phyloP scores from a whole-genome alignment of 805 yeast species.

The Sungouiozyma intestinalis region DNA sequence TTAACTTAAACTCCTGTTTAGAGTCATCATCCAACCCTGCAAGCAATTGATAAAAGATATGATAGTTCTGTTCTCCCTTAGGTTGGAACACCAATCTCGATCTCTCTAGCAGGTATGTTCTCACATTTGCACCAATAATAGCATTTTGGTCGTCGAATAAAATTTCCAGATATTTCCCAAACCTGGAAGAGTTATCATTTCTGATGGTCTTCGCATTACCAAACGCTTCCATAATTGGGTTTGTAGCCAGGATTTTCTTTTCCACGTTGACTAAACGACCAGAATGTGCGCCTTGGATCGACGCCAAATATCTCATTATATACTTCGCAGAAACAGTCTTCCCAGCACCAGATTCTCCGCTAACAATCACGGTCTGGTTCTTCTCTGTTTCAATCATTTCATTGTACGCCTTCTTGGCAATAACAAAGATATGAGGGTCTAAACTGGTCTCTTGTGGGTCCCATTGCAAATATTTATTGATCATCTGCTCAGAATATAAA shows the following conservation, averaged over 20 bases:
- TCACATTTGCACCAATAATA: conserved; percentile 87
- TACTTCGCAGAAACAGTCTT: conserved; percentile 96
- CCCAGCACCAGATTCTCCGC: conserved; percentile 99
- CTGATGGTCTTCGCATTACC: conserved; percentile 93
- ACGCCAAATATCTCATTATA: conserved; percentile 95
- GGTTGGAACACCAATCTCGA: conserved; percentile 94
- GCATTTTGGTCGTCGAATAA: conserved; percentile 65
- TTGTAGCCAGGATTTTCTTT: conserved; percentile 89
- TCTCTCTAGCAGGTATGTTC: conserved; percentile 87
- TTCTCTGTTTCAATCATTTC: conserved; percentile 78
- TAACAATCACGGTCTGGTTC: conserved; percentile 92
- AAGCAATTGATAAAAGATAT: conserved; percentile 82
- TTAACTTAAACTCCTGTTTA: conserved; percentile 49
- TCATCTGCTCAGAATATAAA: conserved; percentile 79
- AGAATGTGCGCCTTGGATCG: conserved; percentile 53
- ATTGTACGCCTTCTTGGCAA: conserved; percentile 94
- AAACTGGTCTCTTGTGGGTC: conserved; percentile 69
- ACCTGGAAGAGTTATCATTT: conserved; percentile 89
- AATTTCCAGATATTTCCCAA: conserved; percentile 89
- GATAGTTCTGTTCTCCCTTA: conserved; percentile 79
- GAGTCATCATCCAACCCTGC: conserved; percentile 52
- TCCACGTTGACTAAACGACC: conserved; percentile 79
- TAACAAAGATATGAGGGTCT: conserved; percentile 94
- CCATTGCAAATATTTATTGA: conserved; percentile 67
- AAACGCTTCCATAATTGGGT: conserved; percentile 84